phyloP scores from a whole-genome alignment of 140 eudicot genomes.

The Oenanthe javanica region DNA sequence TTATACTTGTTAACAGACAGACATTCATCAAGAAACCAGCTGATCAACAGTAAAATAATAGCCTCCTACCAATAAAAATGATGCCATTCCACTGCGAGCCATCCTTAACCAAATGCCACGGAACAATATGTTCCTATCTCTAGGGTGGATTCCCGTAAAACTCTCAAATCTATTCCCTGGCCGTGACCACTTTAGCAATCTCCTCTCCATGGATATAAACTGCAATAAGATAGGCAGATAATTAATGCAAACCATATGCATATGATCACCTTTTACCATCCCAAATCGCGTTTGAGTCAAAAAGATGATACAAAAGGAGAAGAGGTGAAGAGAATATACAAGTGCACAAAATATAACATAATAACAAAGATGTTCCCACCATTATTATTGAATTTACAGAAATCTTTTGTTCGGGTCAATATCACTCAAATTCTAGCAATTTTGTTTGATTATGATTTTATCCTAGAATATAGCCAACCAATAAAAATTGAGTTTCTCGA shows the following conservation, averaged over 20 bases:
- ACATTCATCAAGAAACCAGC: constrained; percentile 31
- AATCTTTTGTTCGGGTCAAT: background rate
- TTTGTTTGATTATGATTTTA: background rate
- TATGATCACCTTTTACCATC: background rate
- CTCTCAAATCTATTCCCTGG: constrained; percentile 91
- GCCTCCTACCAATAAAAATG: constrained; percentile 63
- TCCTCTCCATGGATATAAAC: constrained; percentile 79
- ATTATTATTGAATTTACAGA: background rate
- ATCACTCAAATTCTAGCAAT: background rate
- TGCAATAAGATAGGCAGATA: constrained; percentile 24
- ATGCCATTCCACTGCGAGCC: constrained; percentile 85
- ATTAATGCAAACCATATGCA: no score
- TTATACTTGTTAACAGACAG: background rate
- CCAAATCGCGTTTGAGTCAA: background rate
- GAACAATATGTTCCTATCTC: constrained; percentile 68
- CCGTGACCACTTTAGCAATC: constrained; percentile 58
- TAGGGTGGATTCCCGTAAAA: constrained; percentile 78
- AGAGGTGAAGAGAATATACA: no score
- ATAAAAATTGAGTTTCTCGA: background rate
- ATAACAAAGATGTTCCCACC: background rate
- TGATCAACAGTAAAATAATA: constrained; percentile 55
- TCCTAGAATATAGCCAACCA: background rate
- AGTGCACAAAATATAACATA: background rate
- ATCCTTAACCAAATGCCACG: constrained; percentile 75
- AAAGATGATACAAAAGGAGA: background rate